These are phyloP conservation scores for Chiua virens DNA, from an alignment of 768 basidiomycete species.

Conservation along the genomic window DNA sequence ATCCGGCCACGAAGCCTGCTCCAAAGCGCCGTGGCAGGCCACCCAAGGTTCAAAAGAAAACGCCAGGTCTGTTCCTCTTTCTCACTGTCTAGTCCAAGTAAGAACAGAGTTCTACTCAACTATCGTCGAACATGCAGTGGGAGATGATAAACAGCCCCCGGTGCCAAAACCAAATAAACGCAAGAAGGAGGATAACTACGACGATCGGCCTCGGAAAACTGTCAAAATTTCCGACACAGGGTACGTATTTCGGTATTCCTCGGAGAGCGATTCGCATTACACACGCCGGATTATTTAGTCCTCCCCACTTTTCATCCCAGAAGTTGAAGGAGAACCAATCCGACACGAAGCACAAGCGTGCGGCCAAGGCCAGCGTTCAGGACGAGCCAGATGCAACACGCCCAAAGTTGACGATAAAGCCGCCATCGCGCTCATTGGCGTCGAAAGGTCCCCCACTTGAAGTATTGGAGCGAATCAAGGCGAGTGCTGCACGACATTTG, in stretches of 20 bases:
- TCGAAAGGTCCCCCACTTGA: conserved; percentile 39
- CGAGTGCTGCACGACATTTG: conserved; percentile 24
- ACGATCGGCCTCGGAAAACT: conserved; percentile 25
- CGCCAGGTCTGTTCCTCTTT: conserved; percentile 1
- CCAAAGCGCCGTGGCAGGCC: conserved; percentile 17
- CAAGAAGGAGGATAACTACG: conserved; percentile 19
- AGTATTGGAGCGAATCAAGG: conserved; percentile 39
- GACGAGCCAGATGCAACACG: background rate
- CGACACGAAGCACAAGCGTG: background rate
- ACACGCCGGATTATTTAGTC: background rate
- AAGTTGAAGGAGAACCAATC: conserved; percentile 37
- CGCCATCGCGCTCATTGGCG: conserved; percentile 9
- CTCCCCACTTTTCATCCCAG: conserved; percentile 20
- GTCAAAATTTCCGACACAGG: conserved; percentile 12
- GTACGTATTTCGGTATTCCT: conserved; percentile 10
- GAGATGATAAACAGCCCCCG: background rate
- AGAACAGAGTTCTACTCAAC: background rate
- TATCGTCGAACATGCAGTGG: background rate
- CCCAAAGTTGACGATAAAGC: background rate
- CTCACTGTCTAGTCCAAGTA: background rate
- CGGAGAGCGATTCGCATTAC: background rate
- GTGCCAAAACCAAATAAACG: conserved; percentile 17
- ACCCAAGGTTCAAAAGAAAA: conserved; percentile 13
- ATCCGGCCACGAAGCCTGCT: background rate
- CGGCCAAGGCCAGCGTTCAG: background rate